A percentile compares a stretch with the other conserved stretches of the same genome.
Conservation (phyloP, 805 yeast genomes). For the Yarrowia yakushimensis region DNA sequence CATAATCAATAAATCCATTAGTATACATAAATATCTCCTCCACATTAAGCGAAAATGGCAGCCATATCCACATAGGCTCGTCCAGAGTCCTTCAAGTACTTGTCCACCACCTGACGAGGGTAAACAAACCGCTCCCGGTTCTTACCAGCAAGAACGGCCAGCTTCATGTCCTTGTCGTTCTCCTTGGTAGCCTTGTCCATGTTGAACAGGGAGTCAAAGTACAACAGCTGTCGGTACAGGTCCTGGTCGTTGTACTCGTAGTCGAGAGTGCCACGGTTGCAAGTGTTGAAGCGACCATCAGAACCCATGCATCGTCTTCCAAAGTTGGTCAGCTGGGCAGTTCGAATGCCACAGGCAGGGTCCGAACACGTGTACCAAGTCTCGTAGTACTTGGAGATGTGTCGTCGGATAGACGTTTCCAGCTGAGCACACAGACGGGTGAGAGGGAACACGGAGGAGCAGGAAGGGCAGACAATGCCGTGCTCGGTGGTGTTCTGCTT, state of each 20-base stretch:
- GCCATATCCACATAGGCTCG: conserved; percentile 86
- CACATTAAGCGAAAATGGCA: conserved; percentile 50
- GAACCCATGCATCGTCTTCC: conserved; percentile 79
- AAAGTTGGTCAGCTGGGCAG: conserved; percentile 84
- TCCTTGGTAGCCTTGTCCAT: conserved; percentile 64
- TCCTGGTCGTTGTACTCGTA: conserved; percentile 73
- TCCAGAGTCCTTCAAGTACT: conserved; percentile 77
- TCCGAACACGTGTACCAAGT: conserved; percentile 87
- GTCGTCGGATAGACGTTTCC: conserved; percentile 65
- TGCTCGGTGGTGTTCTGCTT: conserved; percentile 53
- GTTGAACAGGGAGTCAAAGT: conserved; percentile 75
- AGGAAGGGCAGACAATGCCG: conserved; percentile 68
- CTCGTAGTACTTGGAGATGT: conserved; percentile 75
- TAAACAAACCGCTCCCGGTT: conserved; percentile 59
- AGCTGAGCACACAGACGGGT: conserved; percentile 65
- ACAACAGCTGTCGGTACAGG: conserved; percentile 80
- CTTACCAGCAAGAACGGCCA: conserved; percentile 61
- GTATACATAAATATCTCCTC: conserved; percentile 22
- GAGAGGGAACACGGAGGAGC: conserved; percentile 51
- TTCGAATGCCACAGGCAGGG: conserved; percentile 68
- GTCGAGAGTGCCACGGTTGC: conserved; percentile 74
- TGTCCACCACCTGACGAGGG: conserved; percentile 58
- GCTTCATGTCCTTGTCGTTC: conserved; percentile 36
- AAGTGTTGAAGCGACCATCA: conserved; percentile 57
- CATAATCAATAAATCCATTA: neutral